Evolutionary conservation across 23 red algal species (phyloP).

Genomic region (Gracilaria gracilis): DNA sequence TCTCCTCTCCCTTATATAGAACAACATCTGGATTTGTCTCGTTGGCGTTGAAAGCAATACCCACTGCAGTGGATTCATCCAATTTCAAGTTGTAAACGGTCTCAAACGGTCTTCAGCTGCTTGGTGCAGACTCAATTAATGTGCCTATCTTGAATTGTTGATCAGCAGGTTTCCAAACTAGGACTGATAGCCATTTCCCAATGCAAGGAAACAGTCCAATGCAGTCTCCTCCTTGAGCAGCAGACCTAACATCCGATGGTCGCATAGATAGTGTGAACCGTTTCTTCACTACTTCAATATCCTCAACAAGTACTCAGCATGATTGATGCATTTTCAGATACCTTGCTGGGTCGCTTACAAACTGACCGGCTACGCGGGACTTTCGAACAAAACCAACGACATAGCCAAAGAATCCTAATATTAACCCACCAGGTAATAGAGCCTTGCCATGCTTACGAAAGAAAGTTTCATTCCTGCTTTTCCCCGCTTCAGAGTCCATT

Average conservation of each 20-base stretch:
- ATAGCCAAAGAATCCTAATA: slow-evolving; percentile 74
- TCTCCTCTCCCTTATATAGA: not conserved
- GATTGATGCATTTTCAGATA: slow-evolving; percentile 66
- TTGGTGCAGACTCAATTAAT: slow-evolving; percentile 39
- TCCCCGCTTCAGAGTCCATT: not conserved
- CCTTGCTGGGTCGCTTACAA: slow-evolving; percentile 58
- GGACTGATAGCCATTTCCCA: slow-evolving; percentile 26
- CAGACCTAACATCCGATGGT: slow-evolving; percentile 37
- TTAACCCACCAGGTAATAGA: slow-evolving; percentile 47
- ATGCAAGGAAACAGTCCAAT: slow-evolving; percentile 35
- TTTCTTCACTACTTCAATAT: slow-evolving; percentile 38
- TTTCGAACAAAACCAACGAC: slow-evolving; percentile 53
- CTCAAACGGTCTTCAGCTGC: slow-evolving; percentile 32
- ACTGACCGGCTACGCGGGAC: slow-evolving; percentile 54
- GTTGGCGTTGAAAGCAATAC: slow-evolving; percentile 21
- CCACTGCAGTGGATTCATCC: slow-evolving; percentile 4
- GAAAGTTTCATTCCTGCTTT: not conserved
- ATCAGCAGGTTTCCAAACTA: not conserved
- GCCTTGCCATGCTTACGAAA: slow-evolving; percentile 68
- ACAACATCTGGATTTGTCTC: slow-evolving; percentile 16
- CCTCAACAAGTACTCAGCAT: slow-evolving; percentile 30
- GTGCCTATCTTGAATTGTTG: slow-evolving; percentile 30
- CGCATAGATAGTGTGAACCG: slow-evolving; percentile 57
- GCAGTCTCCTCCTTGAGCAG: slow-evolving; percentile 4
- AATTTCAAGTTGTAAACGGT: slow-evolving; percentile 45